Conservation (phyloP, 345 rosid species). For the Draba incana region DNA sequence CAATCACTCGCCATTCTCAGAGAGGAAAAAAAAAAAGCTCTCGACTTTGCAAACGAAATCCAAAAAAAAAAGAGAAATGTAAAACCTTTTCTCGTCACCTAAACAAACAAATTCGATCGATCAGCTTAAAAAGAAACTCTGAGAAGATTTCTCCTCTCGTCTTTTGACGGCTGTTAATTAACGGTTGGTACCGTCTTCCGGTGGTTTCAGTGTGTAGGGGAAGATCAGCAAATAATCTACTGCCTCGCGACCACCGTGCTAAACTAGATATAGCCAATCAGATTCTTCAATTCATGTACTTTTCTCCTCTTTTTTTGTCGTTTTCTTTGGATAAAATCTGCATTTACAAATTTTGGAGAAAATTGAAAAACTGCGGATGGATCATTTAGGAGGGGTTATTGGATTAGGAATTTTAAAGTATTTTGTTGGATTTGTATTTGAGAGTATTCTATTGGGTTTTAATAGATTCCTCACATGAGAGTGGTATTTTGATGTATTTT, state of each 20-base stretch:
- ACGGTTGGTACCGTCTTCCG: slow-evolving; percentile 57
- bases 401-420: too few relatives aligned
- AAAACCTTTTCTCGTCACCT: slow-evolving; percentile 13
- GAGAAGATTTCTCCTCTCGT: slow-evolving; percentile 2
- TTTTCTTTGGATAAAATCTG: too few relatives aligned
- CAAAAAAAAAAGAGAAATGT: slow-evolving; percentile 11
- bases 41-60: slow-evolving; percentile 36
- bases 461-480: too few relatives aligned
- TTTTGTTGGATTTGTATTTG: too few relatives aligned
- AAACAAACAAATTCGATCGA: slow-evolving; percentile 37
- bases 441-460: too few relatives aligned
- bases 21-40: background rate
- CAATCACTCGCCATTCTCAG: slow-evolving; percentile 46
- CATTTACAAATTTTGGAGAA: too few relatives aligned
- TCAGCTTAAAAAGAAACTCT: slow-evolving; percentile 18
- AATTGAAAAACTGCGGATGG: too few relatives aligned
- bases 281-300: background rate
- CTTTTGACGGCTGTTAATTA: slow-evolving; percentile 58
- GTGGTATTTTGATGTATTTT: too few relatives aligned
- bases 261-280: background rate
- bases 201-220: slow-evolving; percentile 33
- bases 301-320: background rate
- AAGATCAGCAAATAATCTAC: slow-evolving; percentile 14
- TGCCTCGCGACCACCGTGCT: slow-evolving; percentile 28
- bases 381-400: too few relatives aligned